Percentiles rank a stretch among this genome's conserved stretches.
phyloP scores from a whole-genome alignment of 2,329 filamentous ascomycete species.

The Aureobasidium pullulans region DNA sequence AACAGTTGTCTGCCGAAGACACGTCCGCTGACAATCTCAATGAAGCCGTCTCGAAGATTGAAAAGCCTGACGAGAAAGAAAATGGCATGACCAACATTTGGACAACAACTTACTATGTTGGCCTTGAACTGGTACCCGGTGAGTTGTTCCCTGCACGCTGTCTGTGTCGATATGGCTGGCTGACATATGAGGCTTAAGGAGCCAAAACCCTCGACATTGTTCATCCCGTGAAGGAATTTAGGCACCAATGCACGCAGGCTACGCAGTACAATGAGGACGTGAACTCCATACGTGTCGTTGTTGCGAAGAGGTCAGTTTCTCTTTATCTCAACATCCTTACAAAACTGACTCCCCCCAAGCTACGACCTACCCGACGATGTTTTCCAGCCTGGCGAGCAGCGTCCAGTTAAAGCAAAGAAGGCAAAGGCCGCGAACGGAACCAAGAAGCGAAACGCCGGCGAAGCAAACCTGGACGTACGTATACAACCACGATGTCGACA shows the following conservation, averaged over 20 bases:
- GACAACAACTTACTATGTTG: slow-evolving; percentile 92
- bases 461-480: slow-evolving; percentile 42
- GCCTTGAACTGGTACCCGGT: slow-evolving; percentile 72
- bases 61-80: slow-evolving; percentile 30
- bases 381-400: slow-evolving; percentile 67
- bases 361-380: slow-evolving; percentile 84
- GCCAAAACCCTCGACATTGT: slow-evolving; percentile 70
- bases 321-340: slow-evolving; percentile 15
- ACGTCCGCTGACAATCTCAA: slow-evolving; percentile 34
- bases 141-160: slow-evolving; percentile 29
- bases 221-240: slow-evolving; percentile 78
- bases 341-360: slow-evolving; percentile 43
- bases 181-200: slow-evolving; percentile 38
- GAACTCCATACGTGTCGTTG: slow-evolving; percentile 72
- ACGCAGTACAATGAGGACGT: slow-evolving; percentile 66
- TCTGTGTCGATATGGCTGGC: slow-evolving; percentile 13
- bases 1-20: slow-evolving; percentile 42
- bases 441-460: slow-evolving; percentile 38
- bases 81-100: slow-evolving; percentile 52
- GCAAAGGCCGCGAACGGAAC: slow-evolving; percentile 20
- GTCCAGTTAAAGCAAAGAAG: slow-evolving; percentile 38
- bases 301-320: slow-evolving; percentile 72
- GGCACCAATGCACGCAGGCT: slow-evolving; percentile 69
- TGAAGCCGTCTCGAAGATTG: slow-evolving; percentile 26
- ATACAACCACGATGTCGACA: slow-evolving; percentile 7